Evolutionary conservation across 768 basidiomycete genomes (phyloP).

Genomic region (Boletus sp.): DNA sequence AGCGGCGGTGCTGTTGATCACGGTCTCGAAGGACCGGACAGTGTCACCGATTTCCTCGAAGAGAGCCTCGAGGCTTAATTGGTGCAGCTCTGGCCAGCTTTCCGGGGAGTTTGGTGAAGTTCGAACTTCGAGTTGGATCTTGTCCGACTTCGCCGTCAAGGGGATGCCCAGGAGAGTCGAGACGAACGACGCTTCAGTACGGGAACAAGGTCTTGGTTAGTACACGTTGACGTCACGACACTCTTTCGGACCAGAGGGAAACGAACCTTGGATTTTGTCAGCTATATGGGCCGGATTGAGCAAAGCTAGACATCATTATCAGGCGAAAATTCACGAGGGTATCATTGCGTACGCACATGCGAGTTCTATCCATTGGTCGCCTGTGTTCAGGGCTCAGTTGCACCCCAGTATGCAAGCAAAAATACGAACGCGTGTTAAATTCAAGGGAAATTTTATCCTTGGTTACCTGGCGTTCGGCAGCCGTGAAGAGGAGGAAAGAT

Average conservation of each 20-base stretch:
- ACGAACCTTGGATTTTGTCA: neutral
- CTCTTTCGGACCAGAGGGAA: neutral
- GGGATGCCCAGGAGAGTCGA: neutral
- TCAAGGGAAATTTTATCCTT: neutral
- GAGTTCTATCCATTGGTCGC: constrained; percentile 1
- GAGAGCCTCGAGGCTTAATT: neutral
- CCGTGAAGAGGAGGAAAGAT: neutral
- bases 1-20: neutral
- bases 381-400: constrained; percentile 3
- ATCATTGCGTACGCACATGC: neutral
- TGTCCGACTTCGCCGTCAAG: neutral
- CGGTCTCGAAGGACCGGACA: constrained; percentile 1
- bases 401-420: neutral
- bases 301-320: neutral
- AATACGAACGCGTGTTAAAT: neutral
- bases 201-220: neutral
- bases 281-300: neutral
- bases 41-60: constrained; percentile 3
- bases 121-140: neutral
- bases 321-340: neutral
- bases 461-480: neutral
- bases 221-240: neutral
- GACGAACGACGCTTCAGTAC: neutral
- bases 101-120: neutral
- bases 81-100: neutral